Evolutionary conservation across 2,329 filamentous ascomycete genomes (phyloP), one percentile per base, ranked within the genome.

Genomic region (Microdochium trichocladiopsis): DNA sequence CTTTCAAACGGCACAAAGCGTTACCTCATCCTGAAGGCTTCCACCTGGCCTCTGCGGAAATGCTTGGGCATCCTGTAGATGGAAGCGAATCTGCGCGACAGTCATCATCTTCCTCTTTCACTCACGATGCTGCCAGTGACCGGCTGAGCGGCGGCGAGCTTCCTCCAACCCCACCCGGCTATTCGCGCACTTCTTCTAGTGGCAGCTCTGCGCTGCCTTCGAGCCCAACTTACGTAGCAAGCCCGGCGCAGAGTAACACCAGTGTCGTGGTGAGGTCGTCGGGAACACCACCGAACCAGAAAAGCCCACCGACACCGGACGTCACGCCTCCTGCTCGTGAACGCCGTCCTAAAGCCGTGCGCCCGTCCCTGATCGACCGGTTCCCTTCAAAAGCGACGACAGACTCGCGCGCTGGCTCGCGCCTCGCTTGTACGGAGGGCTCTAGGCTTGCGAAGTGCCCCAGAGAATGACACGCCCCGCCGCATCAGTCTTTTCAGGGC

Each of bases 231-330:
- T 65, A 65, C 45, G 63, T 66, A 37, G 69, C 69, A 51, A 70
- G 63, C 53, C 64, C 67, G 31, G 61, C 68, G 52, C 67, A 65
- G 52, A 74, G 70, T 57, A 62, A 67, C 49, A 66, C 72, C 51
- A 67, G 68, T 55, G 65, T 67, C 45, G 65, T 68, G 51, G 62
- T 63, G 49, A 70, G 67, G 51, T 60, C 73, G 10, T 78, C 77
- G n/a, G 72, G 73, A 51, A 88, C 85, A 4, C 84, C 85, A 49
- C 77, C 82, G 25, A 80, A 82, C 57, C 81, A 85, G 57, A 77
- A 78, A 61, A 88, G 83, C 60, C 85, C 85, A 16, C 87, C 86
- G 28, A 91, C 87, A 2, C 88, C 87, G 31, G 87, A 90, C 67
- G 79, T 87, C 47, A 91, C 87, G 16, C 88, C 87, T 50, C 87